Percentiles rank a stretch among this genome's conserved stretches.
phyloP scores from a whole-genome alignment of 306 rosid genomes.

The Dalbergia cochinchinensis region DNA sequence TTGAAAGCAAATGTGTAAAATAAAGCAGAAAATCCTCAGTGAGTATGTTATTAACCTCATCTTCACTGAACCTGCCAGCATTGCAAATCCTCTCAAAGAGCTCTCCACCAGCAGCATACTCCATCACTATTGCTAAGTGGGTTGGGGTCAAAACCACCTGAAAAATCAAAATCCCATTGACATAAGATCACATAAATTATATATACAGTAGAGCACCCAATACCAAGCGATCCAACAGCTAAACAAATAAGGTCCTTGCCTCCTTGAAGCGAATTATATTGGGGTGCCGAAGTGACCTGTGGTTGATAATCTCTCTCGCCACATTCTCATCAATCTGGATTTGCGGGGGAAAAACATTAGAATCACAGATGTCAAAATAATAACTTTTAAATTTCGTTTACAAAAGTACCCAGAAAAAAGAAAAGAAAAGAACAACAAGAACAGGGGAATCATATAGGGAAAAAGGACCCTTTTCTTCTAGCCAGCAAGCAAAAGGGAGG shows the following conservation, averaged over 20 bases:
- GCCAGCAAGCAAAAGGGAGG: conserved; percentile 19
- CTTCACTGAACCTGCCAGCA: conserved; percentile 85
- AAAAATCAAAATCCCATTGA: conserved; percentile 33
- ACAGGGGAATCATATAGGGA: neutral
- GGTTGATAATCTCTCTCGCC: conserved; percentile 82
- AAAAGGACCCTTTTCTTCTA: neutral
- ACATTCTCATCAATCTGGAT: conserved; percentile 83
- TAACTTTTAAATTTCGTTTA: conserved; percentile 20
- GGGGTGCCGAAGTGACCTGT: conserved; percentile 81
- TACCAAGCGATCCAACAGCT: conserved; percentile 25
- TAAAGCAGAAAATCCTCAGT: conserved; percentile 18
- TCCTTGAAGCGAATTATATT: conserved; percentile 85
- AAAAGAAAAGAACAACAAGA: conserved; percentile 1
- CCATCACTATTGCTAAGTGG: conserved; percentile 77
- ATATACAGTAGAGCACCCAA: neutral
- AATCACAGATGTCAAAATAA: conserved; percentile 30
- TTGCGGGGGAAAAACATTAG: neutral
- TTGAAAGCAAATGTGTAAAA: conserved; percentile 9
- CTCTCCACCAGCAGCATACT: conserved; percentile 85
- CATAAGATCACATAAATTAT: neutral
- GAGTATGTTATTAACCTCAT: conserved; percentile 58
- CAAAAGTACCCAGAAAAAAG: conserved; percentile 2
- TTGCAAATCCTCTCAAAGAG: conserved; percentile 79
- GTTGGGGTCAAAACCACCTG: conserved; percentile 83
- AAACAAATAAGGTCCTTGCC: conserved; percentile 51